A percentile compares a stretch with the other conserved stretches of the same genome.
Conservation (phyloP, 2,329 filamentous ascomycete genomes). For the Epichloe baconii region DNA sequence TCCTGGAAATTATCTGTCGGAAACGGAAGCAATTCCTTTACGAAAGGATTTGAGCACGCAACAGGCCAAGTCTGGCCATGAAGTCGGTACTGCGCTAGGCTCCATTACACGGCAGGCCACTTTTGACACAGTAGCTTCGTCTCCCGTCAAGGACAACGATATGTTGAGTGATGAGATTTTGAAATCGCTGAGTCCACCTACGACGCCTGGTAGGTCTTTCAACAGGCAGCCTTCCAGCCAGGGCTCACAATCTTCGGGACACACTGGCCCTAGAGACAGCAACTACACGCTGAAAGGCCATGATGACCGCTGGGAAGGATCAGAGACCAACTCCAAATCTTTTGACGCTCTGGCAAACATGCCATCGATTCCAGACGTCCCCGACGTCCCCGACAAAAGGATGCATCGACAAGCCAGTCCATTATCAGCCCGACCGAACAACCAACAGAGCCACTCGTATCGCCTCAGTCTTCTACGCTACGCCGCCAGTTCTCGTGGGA, state of each 20-base stretch:
- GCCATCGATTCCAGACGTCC: not conserved
- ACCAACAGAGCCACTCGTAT: not conserved
- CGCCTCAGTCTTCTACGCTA: slow-evolving; percentile 3
- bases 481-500: slow-evolving; percentile 28
- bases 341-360: not conserved
- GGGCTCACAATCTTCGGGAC: slow-evolving; percentile 9
- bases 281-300: slow-evolving; percentile 53
- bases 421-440: not conserved
- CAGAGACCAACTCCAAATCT: slow-evolving; percentile 9
- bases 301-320: slow-evolving; percentile 50
- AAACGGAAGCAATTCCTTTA: slow-evolving; percentile 22
- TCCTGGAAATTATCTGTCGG: not conserved
- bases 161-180: slow-evolving; percentile 62
- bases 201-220: slow-evolving; percentile 10
- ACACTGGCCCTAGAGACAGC: slow-evolving; percentile 34
- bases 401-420: not conserved
- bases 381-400: not conserved
- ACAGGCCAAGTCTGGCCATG: slow-evolving; percentile 1
- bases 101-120: slow-evolving; percentile 29
- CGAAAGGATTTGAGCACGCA: slow-evolving; percentile 16
- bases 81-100: slow-evolving; percentile 19
- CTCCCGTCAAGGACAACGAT: slow-evolving; percentile 56
- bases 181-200: slow-evolving; percentile 46
- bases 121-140: slow-evolving; percentile 35
- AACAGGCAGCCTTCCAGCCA: slow-evolving; percentile 7